Percentiles rank a stretch among this genome's conserved stretches.
Conservation (phyloP, 805 yeast genomes). For the Metschnikowia chrysomelidarum region DNA sequence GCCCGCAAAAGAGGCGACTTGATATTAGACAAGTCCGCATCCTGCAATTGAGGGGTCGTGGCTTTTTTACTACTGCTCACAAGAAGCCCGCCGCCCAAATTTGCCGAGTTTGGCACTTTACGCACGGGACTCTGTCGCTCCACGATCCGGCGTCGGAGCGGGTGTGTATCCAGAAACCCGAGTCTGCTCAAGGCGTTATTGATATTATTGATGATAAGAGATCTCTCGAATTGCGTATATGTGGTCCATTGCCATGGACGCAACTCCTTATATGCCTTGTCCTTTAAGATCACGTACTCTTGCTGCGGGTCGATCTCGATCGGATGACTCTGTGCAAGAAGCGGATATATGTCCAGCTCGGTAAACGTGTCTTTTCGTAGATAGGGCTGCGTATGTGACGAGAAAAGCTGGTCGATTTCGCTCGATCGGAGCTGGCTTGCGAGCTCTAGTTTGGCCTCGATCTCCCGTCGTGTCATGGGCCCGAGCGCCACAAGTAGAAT, state of each 20-base stretch:
- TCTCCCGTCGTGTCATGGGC: conserved; percentile 14
- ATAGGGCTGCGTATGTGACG: conserved; percentile 29
- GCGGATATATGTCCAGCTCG: conserved; percentile 27
- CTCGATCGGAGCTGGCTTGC: conserved; percentile 8
- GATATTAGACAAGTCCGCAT: conserved; percentile 2
- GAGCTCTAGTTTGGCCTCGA: conserved; percentile 10
- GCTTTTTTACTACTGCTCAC: conserved; percentile 18
- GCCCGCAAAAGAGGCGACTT: conserved; percentile 8
- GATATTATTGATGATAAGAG: conserved; percentile 31
- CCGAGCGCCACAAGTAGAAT: conserved; percentile 19
- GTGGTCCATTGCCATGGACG: conserved; percentile 37
- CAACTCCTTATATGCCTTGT: conserved; percentile 40
- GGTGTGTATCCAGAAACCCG: conserved; percentile 44
- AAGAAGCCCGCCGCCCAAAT: conserved; percentile 30
- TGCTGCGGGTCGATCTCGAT: conserved; percentile 9
- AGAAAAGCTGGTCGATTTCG: conserved; percentile 22
- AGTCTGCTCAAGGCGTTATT: conserved; percentile 40
- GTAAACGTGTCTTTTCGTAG: conserved; percentile 32
- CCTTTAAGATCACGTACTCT: conserved; percentile 30
- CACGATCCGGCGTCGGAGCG: conserved; percentile 35
- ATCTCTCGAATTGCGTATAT: conserved; percentile 32
- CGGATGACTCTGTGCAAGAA: conserved; percentile 12
- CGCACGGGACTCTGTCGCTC: conserved; percentile 11
- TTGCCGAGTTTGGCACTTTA: conserved; percentile 8
- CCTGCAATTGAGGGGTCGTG: conserved; percentile 7